Evolutionary conservation across 306 rosid species (phyloP), one percentile per base, ranked within the genome.

Genomic region (Alnus glutinosa): DNA sequence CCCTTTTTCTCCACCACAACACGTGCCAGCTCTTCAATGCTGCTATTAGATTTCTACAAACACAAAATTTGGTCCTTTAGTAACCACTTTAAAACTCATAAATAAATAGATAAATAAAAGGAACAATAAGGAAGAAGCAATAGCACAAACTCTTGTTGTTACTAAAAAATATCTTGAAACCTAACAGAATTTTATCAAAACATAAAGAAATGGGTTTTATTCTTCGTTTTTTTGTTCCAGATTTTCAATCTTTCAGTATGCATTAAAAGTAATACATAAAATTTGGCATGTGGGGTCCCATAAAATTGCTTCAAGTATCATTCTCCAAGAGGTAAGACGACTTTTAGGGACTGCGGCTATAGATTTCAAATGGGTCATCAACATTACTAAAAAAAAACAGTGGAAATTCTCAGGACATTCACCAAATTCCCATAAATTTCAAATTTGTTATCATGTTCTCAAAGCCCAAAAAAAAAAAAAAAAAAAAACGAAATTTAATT

Each of bases 21-120:
- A 3, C 83, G 87, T 4, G 94, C 97, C 81, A 92, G 69, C 50
- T 89, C 89, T 72, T 87, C 79, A 15, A 94, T 78, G 71, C 91
- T 86, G 74, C 83, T 77, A 32, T 92, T 85, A 9, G 87, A 92
- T 44, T 82, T 84, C 95, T 90, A 78, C 67, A 77, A 50, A 75
- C 32, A 48, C 9, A 70, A 7, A 32, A 1, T 5, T 47, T 4
- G 18, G n/a, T 58, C 28, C 9, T 58, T 58, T 23, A 8, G 36
- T 9, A 8, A 58, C 12, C 11, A 8, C 23, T 23, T 28, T 28
- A 9, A 58, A 58, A 23, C 37, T 19, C 36, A 19, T 13, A n/a
- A n/a, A n/a, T n/a, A n/a, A n/a, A n/a, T n/a, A n/a, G n/a, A n/a
- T n/a, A n/a, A n/a, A n/a, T n/a, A n/a, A 10, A 7, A 64, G 2